Evolutionary conservation across 345 rosid genomes (phyloP).

Genomic region (Acer negundo): DNA sequence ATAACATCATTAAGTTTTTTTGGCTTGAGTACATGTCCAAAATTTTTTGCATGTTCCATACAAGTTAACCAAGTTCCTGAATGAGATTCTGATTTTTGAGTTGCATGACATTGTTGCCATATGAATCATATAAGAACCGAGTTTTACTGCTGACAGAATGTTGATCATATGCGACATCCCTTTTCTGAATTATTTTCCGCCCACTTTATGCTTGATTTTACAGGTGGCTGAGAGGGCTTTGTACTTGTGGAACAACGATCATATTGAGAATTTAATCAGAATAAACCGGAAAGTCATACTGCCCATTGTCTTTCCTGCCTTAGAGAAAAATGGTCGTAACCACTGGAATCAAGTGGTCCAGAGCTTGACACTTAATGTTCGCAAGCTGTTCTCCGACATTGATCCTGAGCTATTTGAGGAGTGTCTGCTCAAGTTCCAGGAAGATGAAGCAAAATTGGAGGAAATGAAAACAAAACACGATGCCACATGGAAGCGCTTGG

Average conservation of each 20-base stretch:
- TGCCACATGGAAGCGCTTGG: constrained; percentile 61
- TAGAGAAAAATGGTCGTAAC: constrained; percentile 53
- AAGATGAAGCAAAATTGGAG: constrained; percentile 45
- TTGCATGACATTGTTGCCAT: background rate
- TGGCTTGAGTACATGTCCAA: background rate
- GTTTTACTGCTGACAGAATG: background rate
- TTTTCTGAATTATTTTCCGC: background rate
- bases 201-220: constrained; percentile 17
- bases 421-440: constrained; percentile 50
- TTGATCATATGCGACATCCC: background rate
- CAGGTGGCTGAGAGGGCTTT: constrained; percentile 84
- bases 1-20: background rate
- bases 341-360: constrained; percentile 78
- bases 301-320: constrained; percentile 62
- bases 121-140: background rate
- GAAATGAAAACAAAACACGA: constrained; percentile 40
- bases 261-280: constrained; percentile 61
- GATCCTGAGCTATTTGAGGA: constrained; percentile 60
- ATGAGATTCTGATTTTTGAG: constrained; percentile 5
- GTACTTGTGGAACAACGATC: constrained; percentile 77
- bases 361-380: constrained; percentile 58
- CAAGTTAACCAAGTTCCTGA: background rate
- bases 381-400: constrained; percentile 52
- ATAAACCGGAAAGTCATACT: constrained; percentile 55
- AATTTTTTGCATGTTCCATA: background rate